Conservation (phyloP, 148 eudicot genomes). For the Rhododendron ovatum region DNA sequence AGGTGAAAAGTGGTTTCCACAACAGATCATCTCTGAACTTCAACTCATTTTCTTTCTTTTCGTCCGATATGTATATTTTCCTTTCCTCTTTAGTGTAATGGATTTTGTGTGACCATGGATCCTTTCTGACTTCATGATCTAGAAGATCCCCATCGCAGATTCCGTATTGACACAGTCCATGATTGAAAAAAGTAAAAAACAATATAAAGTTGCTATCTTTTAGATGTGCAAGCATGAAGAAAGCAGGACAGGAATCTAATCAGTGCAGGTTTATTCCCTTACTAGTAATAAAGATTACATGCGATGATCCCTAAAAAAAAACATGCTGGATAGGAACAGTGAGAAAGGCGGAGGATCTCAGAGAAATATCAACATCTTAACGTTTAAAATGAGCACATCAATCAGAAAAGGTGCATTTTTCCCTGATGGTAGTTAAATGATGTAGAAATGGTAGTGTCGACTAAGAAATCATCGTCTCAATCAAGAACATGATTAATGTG, state of each 20-base stretch:
- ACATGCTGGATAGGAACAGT: not conserved
- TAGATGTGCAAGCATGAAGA: not conserved
- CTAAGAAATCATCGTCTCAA: not conserved
- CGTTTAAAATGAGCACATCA: not conserved
- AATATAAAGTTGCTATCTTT: not conserved
- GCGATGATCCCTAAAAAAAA: not conserved
- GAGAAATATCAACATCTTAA: not conserved
- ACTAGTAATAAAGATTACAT: not conserved
- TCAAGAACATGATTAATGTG: not conserved
- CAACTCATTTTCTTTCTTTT: not conserved
- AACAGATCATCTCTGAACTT: not conserved
- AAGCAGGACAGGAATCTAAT: not conserved
- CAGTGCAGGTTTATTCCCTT: not conserved
- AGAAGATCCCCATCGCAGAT: not conserved
- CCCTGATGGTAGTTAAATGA: not conserved
- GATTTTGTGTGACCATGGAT: not conserved
- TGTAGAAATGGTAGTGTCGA: not conserved
- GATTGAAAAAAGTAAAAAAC: too few relatives aligned
- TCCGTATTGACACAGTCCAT: too few relatives aligned
- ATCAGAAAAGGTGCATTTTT: not conserved
- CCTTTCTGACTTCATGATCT: not conserved
- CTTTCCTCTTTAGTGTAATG: not conserved
- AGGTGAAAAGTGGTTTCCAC: not conserved
- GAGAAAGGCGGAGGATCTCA: not conserved
- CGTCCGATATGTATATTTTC: not conserved